phyloP scores from a whole-genome alignment of 495 filamentous ascomycete species.

The Glarea lozoyensis region DNA sequence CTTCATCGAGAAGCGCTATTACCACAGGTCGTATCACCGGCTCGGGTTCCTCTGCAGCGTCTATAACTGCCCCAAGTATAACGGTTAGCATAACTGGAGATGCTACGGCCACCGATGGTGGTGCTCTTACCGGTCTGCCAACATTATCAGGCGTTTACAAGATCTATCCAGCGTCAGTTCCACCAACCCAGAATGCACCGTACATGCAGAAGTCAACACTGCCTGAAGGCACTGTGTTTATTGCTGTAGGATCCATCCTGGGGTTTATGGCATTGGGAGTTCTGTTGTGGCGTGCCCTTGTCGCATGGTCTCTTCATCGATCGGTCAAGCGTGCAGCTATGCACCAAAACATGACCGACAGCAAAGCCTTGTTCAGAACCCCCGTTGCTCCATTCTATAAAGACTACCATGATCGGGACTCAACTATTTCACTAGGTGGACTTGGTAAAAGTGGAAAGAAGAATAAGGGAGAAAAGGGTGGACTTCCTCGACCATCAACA shows the following conservation, averaged over 20 bases:
- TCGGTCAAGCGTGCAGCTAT: constrained; percentile 74
- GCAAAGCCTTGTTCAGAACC: constrained; percentile 46
- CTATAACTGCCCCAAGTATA: constrained; percentile 9
- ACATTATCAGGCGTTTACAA: constrained; percentile 20
- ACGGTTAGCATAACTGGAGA: constrained; percentile 17
- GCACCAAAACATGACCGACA: constrained; percentile 56
- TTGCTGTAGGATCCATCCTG: constrained; percentile 80
- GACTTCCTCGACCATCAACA: constrained; percentile 35
- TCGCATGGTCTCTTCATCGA: constrained; percentile 88
- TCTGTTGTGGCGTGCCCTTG: constrained; percentile 77
- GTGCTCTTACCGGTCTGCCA: constrained; percentile 20
- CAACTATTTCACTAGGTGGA: constrained; percentile 50
- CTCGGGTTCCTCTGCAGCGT: constrained; percentile 16
- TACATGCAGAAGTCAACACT: constrained; percentile 91
- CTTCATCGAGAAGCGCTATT: constrained; percentile 19
- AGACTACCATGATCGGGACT: constrained; percentile 42
- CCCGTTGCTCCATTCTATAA: constrained; percentile 47
- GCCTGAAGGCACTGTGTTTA: constrained; percentile 94
- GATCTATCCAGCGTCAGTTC: constrained; percentile 52
- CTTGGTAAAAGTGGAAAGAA: constrained; percentile 18
- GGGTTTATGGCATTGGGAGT: constrained; percentile 73
- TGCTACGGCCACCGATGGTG: constrained; percentile 12
- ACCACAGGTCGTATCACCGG: constrained; percentile 22
- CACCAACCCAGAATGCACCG: constrained; percentile 75
- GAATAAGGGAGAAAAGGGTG: constrained; percentile 29